A percentile compares a stretch with the other conserved stretches of the same genome.
Evolutionary conservation across 352 stramenopile species (phyloP).

Genomic region (Globisporangium spiculum): DNA sequence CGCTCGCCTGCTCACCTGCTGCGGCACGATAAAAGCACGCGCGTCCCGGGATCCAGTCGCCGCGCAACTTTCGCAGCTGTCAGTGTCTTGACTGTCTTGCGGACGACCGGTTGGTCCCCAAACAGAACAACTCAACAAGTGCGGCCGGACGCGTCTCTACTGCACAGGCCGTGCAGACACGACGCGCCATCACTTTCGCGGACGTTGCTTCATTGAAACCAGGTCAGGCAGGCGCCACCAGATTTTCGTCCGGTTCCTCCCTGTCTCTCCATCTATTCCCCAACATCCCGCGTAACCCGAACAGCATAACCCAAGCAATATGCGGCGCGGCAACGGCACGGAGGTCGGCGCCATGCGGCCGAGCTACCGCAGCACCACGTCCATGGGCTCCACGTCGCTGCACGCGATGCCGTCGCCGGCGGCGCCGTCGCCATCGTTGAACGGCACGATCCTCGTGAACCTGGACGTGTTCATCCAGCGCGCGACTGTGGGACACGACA

Average conservation of each 20-base stretch:
- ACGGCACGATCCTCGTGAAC: constrained; percentile 66
- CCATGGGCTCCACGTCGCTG: neutral
- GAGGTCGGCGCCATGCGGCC: constrained; percentile 24
- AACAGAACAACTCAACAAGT: neutral
- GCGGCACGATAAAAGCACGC: neutral
- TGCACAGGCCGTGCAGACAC: neutral
- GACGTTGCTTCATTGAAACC: neutral
- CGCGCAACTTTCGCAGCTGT: neutral
- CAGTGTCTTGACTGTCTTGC: neutral
- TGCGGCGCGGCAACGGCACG: constrained; percentile 29
- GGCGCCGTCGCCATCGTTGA: neutral
- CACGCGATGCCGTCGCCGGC: neutral
- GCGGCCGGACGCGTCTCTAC: neutral
- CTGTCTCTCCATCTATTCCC: constrained; percentile 20
- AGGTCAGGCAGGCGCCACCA: neutral
- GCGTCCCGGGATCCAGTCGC: neutral
- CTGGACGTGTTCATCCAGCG: constrained; percentile 69
- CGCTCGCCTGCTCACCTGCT: neutral
- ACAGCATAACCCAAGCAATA: constrained; percentile 14
- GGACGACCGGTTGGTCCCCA: neutral
- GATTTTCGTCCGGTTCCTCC: neutral
- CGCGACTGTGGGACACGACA: constrained; percentile 71
- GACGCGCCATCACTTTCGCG: neutral
- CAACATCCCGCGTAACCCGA: constrained; percentile 3
- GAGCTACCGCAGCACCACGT: constrained; percentile 27